Conservation (phyloP, 371 early-diverging fungal species). For the Mucor lusitanicus region DNA sequence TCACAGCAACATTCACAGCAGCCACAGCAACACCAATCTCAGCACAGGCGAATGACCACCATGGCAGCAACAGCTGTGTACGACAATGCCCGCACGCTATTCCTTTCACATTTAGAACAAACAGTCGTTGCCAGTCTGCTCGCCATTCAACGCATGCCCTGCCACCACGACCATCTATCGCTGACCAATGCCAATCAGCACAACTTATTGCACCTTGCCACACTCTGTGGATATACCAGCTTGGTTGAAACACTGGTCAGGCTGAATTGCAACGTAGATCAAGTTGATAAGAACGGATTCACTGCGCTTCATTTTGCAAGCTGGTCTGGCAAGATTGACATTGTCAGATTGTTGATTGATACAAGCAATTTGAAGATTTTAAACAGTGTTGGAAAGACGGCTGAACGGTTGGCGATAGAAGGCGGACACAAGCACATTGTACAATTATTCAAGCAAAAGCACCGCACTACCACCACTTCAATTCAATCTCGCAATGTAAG, state of each 20-base stretch:
- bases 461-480: background rate
- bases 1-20: constrained; percentile 23
- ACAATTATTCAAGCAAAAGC: constrained; percentile 20
- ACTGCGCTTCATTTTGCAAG: constrained; percentile 62
- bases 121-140: constrained; percentile 32
- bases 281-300: constrained; percentile 52
- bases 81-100: constrained; percentile 37
- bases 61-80: constrained; percentile 36
- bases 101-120: constrained; percentile 32
- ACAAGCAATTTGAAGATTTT: constrained; percentile 21
- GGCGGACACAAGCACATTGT: constrained; percentile 36
- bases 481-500: constrained; percentile 8
- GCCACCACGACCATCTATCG: constrained; percentile 23
- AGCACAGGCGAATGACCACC: constrained; percentile 23
- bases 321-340: constrained; percentile 54
- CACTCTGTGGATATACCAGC: constrained; percentile 43
- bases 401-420: constrained; percentile 38
- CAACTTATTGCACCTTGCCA: constrained; percentile 53
- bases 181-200: constrained; percentile 47
- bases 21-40: constrained; percentile 1
- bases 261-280: constrained; percentile 40
- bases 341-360: constrained; percentile 41
- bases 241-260: constrained; percentile 37
- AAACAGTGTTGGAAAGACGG: constrained; percentile 43
- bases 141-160: constrained; percentile 16